Evolutionary conservation across 2,329 filamentous ascomycete species (phyloP).

Genomic region (Colletotrichum filicis): DNA sequence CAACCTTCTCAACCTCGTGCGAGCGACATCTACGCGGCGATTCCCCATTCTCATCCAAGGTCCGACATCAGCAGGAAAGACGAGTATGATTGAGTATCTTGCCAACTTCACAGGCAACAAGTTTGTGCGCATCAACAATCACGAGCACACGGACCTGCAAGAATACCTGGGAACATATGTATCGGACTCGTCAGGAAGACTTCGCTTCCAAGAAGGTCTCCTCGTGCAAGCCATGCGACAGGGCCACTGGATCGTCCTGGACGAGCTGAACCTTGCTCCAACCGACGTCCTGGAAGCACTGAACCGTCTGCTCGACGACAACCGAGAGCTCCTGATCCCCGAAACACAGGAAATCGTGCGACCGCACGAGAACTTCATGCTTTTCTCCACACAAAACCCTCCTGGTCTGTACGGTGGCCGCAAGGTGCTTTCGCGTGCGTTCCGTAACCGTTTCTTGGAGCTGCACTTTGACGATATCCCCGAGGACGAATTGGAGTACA

Average conservation of each 20-base stretch:
- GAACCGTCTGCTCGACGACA: conserved; percentile 95
- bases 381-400: conserved; percentile 98
- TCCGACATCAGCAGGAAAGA: conserved; percentile 97
- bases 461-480: conserved; percentile 98
- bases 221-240: conserved; percentile 92
- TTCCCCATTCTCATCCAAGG: conserved; percentile 97
- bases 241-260: conserved; percentile 97
- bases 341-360: conserved; percentile 95
- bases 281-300: conserved; percentile 97
- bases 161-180: conserved; percentile 97
- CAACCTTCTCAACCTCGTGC: conserved; percentile 93
- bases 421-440: conserved; percentile 92
- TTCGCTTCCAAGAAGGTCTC: conserved; percentile 93
- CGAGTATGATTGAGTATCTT: conserved; percentile 98
- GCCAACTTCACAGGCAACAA: conserved; percentile 97
- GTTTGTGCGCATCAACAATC: conserved; percentile 99
- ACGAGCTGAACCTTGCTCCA: conserved; percentile 95
- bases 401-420: conserved; percentile 94
- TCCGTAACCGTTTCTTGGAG: conserved; percentile 96
- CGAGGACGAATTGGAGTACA: conserved; percentile 90
- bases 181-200: conserved; percentile 83
- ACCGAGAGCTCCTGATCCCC: conserved; percentile 92
- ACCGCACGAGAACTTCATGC: conserved; percentile 94
- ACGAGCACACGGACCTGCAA: conserved; percentile 97
- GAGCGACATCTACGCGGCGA: conserved; percentile 89